phyloP scores from a whole-genome alignment of 805 yeast species.

The Millerozyma acaciae region DNA sequence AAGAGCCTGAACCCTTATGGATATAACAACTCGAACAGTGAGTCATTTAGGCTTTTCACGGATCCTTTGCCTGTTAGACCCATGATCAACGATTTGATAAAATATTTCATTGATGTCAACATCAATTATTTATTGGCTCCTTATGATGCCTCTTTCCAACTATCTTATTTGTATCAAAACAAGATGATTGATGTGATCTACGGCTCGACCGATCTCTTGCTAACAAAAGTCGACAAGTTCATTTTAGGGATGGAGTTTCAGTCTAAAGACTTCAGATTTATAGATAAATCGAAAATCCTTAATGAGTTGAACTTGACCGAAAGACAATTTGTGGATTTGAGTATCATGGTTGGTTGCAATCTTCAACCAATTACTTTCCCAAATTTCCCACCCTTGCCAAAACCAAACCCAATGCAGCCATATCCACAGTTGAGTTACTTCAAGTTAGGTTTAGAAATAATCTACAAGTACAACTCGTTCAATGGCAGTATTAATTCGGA shows the following conservation, averaged over 20 bases:
- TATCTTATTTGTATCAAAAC: slow-evolving; percentile 61
- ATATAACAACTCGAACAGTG: slow-evolving; percentile 21
- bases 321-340: slow-evolving; percentile 69
- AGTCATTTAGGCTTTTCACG: slow-evolving; percentile 51
- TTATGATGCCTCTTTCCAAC: slow-evolving; percentile 73
- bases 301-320: slow-evolving; percentile 57
- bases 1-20: slow-evolving; percentile 20
- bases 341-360: slow-evolving; percentile 75
- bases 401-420: slow-evolving; percentile 37
- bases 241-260: slow-evolving; percentile 69
- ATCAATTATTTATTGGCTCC: slow-evolving; percentile 79
- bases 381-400: slow-evolving; percentile 44
- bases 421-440: slow-evolving; percentile 38
- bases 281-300: slow-evolving; percentile 57
- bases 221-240: slow-evolving; percentile 64
- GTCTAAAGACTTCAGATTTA: slow-evolving; percentile 59
- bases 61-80: slow-evolving; percentile 49
- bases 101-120: slow-evolving; percentile 50
- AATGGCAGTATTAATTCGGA: slow-evolving; percentile 23
- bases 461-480: slow-evolving; percentile 30
- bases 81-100: slow-evolving; percentile 52
- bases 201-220: slow-evolving; percentile 78
- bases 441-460: slow-evolving; percentile 37
- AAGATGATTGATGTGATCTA: slow-evolving; percentile 67
- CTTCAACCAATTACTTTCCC: slow-evolving; percentile 64